Evolutionary conservation across 371 early-diverging fungal species (phyloP), one percentile per base, ranked within the genome.

Genomic region (Cokeromyces recurvatus): DNA sequence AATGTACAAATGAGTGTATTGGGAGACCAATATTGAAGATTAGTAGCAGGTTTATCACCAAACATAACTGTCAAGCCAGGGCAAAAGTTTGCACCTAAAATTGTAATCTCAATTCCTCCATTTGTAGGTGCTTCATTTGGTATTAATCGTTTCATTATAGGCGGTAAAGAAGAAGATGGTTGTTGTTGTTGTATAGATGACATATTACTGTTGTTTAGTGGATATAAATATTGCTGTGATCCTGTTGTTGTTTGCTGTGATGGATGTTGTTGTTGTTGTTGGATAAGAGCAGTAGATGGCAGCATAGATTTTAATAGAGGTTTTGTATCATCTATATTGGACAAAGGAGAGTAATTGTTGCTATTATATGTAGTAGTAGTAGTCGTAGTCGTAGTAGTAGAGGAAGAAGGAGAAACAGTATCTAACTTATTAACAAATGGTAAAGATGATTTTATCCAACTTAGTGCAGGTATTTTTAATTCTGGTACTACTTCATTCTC

Each of bases 91-190:
- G 72, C 74, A 1, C 95, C 95, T 6, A 89, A 59, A 16, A 94
- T 75, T 2, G 92, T 90, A 2, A 92, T 77, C 46, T 87, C 90
- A n/a, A 86, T 75, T 2, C 92, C 92, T 34, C 95, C 95, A 51
- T 77, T 79, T 29, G 84, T 73, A 0, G 95, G 91, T 1, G 92
- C 92, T 51, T 85, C 79, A 34, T 74, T 78, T 2, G 92, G 92
- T 41, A 85, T 79, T 43, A 90, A 39, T 27, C 85, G 74, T 17
- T 76, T 76, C 48, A 73, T 58, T 62, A 46, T 43, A 59, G 65
- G 45, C 5, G 14, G 27, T 27, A n/a, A 10, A 35, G 8, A 22
- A 0, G 19, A 3, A 9, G 9, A 1, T 23, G 14, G 21, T 25
- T 27, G 43, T 29, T 21, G n/a, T 9, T 27, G 23, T 31, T 25